phyloP scores from a whole-genome alignment of 306 rosid genomes.

The Lablab purpureus region DNA sequence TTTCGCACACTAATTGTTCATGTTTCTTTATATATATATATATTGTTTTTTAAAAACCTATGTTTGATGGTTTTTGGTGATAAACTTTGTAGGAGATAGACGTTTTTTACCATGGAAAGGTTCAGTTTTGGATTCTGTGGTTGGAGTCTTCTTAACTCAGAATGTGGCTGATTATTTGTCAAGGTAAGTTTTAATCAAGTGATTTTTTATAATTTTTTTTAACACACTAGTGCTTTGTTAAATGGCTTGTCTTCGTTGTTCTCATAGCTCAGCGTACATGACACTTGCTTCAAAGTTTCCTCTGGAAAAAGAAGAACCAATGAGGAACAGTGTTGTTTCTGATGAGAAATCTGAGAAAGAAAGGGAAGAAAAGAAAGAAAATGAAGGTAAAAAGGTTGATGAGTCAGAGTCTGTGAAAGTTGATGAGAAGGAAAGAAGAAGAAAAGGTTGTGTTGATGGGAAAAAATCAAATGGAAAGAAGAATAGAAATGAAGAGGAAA shows the following conservation, averaged over 20 bases:
- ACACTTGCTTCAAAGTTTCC: slow-evolving; percentile 70
- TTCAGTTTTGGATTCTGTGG: slow-evolving; percentile 48
- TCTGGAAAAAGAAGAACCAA: neutral
- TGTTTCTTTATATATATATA: too few relatives aligned
- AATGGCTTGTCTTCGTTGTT: too few relatives aligned
- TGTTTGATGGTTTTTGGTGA: too few relatives aligned
- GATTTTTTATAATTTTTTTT: neutral
- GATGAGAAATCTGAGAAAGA: neutral
- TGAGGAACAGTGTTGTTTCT: neutral
- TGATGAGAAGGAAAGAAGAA: neutral
- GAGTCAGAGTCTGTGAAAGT: neutral
- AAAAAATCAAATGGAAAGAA: neutral
- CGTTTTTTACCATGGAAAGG: slow-evolving; percentile 48
- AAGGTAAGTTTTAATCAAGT: too few relatives aligned
- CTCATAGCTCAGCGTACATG: slow-evolving; percentile 70
- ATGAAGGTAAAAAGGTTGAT: neutral
- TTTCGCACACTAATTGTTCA: too few relatives aligned
- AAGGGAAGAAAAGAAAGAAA: neutral
- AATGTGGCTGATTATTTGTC: slow-evolving; percentile 46
- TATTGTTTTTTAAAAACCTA: too few relatives aligned
- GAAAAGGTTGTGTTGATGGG: neutral
- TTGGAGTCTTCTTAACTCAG: slow-evolving; percentile 49
- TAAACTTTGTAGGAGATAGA: slow-evolving; percentile 38
- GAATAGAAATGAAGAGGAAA: slow-evolving; percentile 27
- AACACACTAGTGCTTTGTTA: too few relatives aligned